Evolutionary conservation across 768 basidiomycete species (phyloP), one percentile per base, ranked within the genome.

Genomic region (Atractiella rhizophila): DNA sequence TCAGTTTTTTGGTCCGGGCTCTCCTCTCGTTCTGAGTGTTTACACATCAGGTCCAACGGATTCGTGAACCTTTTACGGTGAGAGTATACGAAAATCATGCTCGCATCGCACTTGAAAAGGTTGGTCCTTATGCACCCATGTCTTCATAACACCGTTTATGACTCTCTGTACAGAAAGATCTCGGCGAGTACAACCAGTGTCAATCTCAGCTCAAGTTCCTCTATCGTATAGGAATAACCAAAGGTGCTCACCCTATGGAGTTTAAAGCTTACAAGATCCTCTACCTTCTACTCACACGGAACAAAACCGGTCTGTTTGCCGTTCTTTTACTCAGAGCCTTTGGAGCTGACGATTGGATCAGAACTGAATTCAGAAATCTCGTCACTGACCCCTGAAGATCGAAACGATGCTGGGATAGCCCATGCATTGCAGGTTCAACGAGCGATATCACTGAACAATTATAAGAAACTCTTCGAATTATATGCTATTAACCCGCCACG

Each of bases 161-260:
- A 9, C 16, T 19, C 23, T 27, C n/a, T 2, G 13, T 8, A 12
- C 60, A 98, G 88, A 71, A 67, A 54, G 91, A 98, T 59, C 78
- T 98, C 68, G 85, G 91, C 49, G 91, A 98, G 68, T 96, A 88
- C 57, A 96, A 91, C 59, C 80, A 86, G 59, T 98, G 91, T 61
- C 85, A 94, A 59, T 76, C 77, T 24, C 76, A 80, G 49, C 63
- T 96, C 32, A 76, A 76, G 54, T 68, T 70, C 37, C 69, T 98
- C 20, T 96, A 98, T 59, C 85, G 88, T 49, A 71, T 86, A 42
- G 85, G 85, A 30, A 73, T 98, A 38, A 71, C 74, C 35, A 13
- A 44, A 36, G 12, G 21, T 7, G 91, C 86, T 39, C 78, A 80
- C 57, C 76, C 76, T 9, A 80, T 88, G 55, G 91, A 98, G 61